Evolutionary conservation across 2,329 filamentous ascomycete genomes (phyloP), one percentile per base, ranked within the genome.

Genomic region (Spiromastix sp.): DNA sequence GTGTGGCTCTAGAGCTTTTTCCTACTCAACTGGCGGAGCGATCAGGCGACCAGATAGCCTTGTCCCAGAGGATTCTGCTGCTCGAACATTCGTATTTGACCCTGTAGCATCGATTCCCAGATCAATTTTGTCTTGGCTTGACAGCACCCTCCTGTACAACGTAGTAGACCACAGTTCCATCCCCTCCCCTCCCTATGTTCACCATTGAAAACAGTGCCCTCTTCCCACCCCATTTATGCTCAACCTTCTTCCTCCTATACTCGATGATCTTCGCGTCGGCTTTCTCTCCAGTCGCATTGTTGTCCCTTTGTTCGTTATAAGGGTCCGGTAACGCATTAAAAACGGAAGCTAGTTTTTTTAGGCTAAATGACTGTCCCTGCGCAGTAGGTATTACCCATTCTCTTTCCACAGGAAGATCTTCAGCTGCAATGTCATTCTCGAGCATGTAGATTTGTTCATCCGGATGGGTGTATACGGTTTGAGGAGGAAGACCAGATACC

Each of bases 121-220:
- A 34, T 61, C 55, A 78, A 54, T 79, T 79, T 54, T 79, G 75
- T 42, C 75, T 60, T 9, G 75, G 75, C 56, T 79, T 79, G 18
- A 79, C 72, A 34, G 74, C 64, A 4, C 74, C 75, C 49, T 79
- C 74, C 46, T 77, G 72, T 32, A 78, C 64, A 42, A 79, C 67
- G 50, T 80, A 80, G 51, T 79, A 80, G 24, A 76, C 72, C 19
- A 79, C 64, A 1, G 76, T 79, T 27, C 74, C 75, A 50, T 79
- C 75, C 5, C 64, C 64, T 20, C 63, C 64, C 49, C 57, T 56
- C 2, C 52, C 54, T 40, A 56, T 54, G 48, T 76, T 67, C 34
- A 73, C 59, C 44, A 75, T 74, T 4, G 71, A 72, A 36, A 79
- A 51, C 18, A 80, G 45, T 10, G 76, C 50, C 32, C 74, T 58